Conservation (phyloP, 768 basidiomycete species). For the Macrolepiota fuliginosa region DNA sequence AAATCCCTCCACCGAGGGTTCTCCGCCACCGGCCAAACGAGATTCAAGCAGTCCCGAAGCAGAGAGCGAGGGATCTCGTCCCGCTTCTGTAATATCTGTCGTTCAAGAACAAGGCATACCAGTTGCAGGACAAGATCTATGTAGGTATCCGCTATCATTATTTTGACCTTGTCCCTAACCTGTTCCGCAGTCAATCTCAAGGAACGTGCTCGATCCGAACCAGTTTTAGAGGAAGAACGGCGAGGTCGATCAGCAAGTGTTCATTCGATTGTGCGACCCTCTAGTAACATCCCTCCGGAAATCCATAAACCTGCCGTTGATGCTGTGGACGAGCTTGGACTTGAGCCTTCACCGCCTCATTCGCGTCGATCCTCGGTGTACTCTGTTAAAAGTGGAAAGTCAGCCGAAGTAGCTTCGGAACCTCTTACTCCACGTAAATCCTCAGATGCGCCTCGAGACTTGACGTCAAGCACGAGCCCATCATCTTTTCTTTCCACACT, state of each 20-base stretch:
- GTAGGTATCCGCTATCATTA: background rate
- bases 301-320: background rate
- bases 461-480: slow-evolving; percentile 34
- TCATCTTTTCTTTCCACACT: slow-evolving; percentile 75
- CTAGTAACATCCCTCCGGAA: background rate
- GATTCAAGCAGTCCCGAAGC: slow-evolving; percentile 6
- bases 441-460: slow-evolving; percentile 24
- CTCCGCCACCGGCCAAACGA: slow-evolving; percentile 11
- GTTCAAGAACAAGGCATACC: background rate
- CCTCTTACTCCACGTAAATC: slow-evolving; percentile 33
- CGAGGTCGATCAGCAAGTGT: slow-evolving; percentile 3
- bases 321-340: background rate
- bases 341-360: slow-evolving; percentile 16
- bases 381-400: slow-evolving; percentile 31
- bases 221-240: background rate
- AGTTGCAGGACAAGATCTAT: background rate
- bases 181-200: background rate
- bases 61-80: slow-evolving; percentile 15
- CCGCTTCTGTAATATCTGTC: slow-evolving; percentile 1
- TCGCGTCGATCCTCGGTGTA: slow-evolving; percentile 45
- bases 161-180: background rate
- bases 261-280: background rate
- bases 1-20: background rate
- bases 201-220: background rate
- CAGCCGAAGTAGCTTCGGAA: slow-evolving; percentile 17